Evolutionary conservation across 306 rosid species (phyloP).

Genomic region (Trifolium subterraneum): DNA sequence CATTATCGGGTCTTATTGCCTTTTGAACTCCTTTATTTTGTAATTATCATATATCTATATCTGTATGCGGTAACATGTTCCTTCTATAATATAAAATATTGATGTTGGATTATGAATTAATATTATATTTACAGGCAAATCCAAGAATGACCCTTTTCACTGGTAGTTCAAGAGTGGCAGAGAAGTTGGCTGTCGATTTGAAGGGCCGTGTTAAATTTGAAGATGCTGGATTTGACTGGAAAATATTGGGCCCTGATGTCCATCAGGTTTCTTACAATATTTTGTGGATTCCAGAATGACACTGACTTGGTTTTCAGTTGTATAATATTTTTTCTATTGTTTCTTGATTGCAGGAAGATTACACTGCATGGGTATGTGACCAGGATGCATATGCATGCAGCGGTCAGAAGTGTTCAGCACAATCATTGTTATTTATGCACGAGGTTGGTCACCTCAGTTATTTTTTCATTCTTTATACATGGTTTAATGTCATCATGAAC

Average conservation of each 20-base stretch:
- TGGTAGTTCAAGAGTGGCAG: slow-evolving; percentile 99
- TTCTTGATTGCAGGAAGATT: slow-evolving; percentile 74
- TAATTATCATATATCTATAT: slow-evolving; percentile 12
- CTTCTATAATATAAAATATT: neutral
- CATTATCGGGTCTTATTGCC: neutral
- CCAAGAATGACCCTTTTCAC: slow-evolving; percentile 96
- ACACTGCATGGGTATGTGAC: slow-evolving; percentile 94
- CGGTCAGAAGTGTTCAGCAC: slow-evolving; percentile 98
- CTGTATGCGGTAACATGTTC: slow-evolving; percentile 10
- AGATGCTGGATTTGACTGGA: slow-evolving; percentile 99
- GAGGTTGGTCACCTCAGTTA: slow-evolving; percentile 66
- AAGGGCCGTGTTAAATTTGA: slow-evolving; percentile 91
- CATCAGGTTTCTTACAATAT: slow-evolving; percentile 66
- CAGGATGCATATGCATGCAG: slow-evolving; percentile 99
- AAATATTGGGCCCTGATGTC: slow-evolving; percentile 93
- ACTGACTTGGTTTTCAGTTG: slow-evolving; percentile 19
- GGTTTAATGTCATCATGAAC: slow-evolving; percentile 13
- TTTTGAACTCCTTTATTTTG: slow-evolving; percentile 25
- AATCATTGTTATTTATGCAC: slow-evolving; percentile 84
- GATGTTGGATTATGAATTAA: slow-evolving; percentile 31
- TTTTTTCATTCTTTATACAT: slow-evolving; percentile 12
- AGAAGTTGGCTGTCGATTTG: slow-evolving; percentile 78
- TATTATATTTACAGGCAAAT: slow-evolving; percentile 64
- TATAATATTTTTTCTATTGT: slow-evolving; percentile 34
- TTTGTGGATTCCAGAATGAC: slow-evolving; percentile 27